A percentile compares a stretch with the other conserved stretches of the same genome.
Conservation (phyloP, 2,329 filamentous ascomycete species). For the Aphanocladium album region DNA sequence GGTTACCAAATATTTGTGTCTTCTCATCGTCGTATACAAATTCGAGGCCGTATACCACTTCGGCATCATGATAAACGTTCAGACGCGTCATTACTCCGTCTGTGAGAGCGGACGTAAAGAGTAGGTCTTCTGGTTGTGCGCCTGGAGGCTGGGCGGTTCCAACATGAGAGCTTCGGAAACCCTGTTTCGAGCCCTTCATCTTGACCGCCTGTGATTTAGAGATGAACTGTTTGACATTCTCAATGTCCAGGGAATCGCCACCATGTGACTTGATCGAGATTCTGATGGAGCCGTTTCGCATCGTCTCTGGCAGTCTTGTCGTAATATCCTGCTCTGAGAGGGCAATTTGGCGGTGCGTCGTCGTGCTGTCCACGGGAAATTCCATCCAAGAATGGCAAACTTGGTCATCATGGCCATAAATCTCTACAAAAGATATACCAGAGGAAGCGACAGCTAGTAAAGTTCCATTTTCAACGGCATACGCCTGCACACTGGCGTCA, state of each 20-base stretch:
- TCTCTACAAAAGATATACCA: slow-evolving; percentile 80
- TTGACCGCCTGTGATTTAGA: slow-evolving; percentile 71
- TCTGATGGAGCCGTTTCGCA: slow-evolving; percentile 65
- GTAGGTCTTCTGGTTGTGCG: slow-evolving; percentile 63
- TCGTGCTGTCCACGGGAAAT: slow-evolving; percentile 59
- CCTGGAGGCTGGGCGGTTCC: slow-evolving; percentile 69
- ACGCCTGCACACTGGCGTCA: slow-evolving; percentile 79
- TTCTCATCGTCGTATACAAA: slow-evolving; percentile 88
- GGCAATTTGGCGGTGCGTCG: slow-evolving; percentile 64
- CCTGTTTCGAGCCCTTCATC: slow-evolving; percentile 63
- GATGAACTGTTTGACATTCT: slow-evolving; percentile 67
- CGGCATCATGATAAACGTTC: slow-evolving; percentile 65
- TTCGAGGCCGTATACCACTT: slow-evolving; percentile 77
- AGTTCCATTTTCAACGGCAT: slow-evolving; percentile 72
- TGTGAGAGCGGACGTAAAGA: slow-evolving; percentile 65
- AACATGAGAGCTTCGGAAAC: slow-evolving; percentile 70
- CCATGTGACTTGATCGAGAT: slow-evolving; percentile 72
- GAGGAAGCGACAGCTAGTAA: slow-evolving; percentile 73
- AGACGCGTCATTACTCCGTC: slow-evolving; percentile 71
- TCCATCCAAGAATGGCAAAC: slow-evolving; percentile 79
- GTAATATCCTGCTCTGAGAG: slow-evolving; percentile 73
- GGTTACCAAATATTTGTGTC: slow-evolving; percentile 80
- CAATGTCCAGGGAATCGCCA: slow-evolving; percentile 67
- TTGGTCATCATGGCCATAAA: slow-evolving; percentile 75
- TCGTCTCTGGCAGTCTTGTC: slow-evolving; percentile 63